Evolutionary conservation across 441 rosid species (phyloP), one percentile per base, ranked within the genome.

Genomic region (Syzygium syzygioides): DNA sequence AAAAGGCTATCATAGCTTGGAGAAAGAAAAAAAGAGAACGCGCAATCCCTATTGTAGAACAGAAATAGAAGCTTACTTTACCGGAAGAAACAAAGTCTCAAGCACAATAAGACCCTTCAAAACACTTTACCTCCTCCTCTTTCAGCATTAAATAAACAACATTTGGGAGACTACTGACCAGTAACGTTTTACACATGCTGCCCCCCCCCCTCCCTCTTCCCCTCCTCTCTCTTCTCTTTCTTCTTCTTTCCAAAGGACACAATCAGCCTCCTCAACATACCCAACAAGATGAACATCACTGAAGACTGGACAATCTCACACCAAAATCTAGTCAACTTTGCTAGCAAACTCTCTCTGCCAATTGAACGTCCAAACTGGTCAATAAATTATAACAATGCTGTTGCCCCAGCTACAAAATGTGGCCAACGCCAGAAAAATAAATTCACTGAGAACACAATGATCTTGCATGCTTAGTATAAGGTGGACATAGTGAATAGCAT

Each of bases 61-160:
- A 7, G 9, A 71, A 71, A 71, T 20, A 71, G n/a, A 71, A 71
- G 9, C 83, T 71, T 37, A 71, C 83, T 71, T 71, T 71, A 71
- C 17, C 6, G 17, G n/a, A 50, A 71, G 5, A 37, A 71, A 71
- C 28, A 37, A 71, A 71, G 83, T 71, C 28, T 20, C 83, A 71
- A 71, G 17, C 83, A 71, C 83, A 71, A 41, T 76, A 71, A 71
- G 50, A 71, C 15, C 80, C 3, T 71, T 41, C 83, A 76, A 41
- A 76, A 76, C 52, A 76, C 83, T 76, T 76, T 26, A 76, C 52
- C 52, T 76, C 83, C 83, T 76, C 83, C 83, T 76, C 53, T 76
- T 76, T 41, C 83, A 41, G 50, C 83, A 13, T 41, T 41, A 76
- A 37, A 41, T 76, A 41, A 76, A 76, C 18, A 0, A 41, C 52